These are phyloP conservation scores for Dianthus caryophyllus DNA, from an alignment of 148 eudicot species.

Conservation along the genomic window DNA sequence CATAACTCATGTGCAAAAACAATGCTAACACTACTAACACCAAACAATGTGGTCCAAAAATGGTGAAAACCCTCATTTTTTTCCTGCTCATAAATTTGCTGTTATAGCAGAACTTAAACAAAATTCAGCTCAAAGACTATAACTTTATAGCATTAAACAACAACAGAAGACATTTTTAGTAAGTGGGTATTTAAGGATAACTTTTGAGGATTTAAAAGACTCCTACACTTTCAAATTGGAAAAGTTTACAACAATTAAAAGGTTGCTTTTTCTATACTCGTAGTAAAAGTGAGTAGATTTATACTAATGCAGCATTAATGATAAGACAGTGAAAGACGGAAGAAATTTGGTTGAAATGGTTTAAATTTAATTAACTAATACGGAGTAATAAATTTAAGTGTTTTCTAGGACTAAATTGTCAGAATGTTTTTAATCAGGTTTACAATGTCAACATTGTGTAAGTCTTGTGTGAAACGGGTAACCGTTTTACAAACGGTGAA, in stretches of 20 bases:
- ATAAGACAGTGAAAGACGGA: too few species aligned
- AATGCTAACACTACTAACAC: constrained; percentile 16
- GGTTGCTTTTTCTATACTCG: background rate
- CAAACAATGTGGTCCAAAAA: constrained; percentile 7
- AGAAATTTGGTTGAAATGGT: too few species aligned
- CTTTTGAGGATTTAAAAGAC: background rate
- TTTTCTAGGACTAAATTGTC: too few species aligned
- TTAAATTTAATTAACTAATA: too few species aligned
- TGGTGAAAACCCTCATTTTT: constrained; percentile 18
- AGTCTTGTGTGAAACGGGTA: too few species aligned
- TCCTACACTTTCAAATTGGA: too few species aligned
- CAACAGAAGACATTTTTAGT: background rate
- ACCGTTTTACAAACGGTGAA: too few species aligned
- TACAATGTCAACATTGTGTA: too few species aligned
- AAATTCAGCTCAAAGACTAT: constrained; percentile 16
- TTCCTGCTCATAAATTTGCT: background rate
- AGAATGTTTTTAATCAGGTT: too few species aligned
- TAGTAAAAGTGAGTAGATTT: background rate
- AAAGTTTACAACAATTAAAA: too few species aligned
- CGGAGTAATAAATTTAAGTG: too few species aligned
- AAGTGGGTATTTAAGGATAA: background rate
- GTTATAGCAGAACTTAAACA: background rate
- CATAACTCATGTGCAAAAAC: constrained; percentile 15
- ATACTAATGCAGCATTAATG: too few species aligned
- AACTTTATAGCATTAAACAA: constrained; percentile 5